Percentiles rank a stretch among this genome's conserved stretches.
These are phyloP conservation scores for Earliella scabrosa DNA, from an alignment of 1,284 basidiomycete species.

Conservation along the genomic window DNA sequence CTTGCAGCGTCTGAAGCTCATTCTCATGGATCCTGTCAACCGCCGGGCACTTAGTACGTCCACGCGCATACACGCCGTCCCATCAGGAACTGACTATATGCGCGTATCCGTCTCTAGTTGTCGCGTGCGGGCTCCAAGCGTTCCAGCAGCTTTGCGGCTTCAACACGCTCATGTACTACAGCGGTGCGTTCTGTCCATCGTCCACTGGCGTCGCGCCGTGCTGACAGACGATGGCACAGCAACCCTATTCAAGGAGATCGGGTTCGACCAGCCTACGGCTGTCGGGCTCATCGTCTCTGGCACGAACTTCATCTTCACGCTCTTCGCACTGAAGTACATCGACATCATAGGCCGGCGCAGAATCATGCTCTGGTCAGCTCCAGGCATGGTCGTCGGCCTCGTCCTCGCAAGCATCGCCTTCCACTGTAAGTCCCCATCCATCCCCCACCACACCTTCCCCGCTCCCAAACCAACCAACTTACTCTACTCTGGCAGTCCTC, in stretches of 20 bases:
- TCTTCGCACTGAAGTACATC: constrained; percentile 82
- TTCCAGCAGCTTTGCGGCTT: constrained; percentile 83
- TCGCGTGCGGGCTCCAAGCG: constrained; percentile 81
- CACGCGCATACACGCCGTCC: not conserved
- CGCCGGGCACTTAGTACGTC: constrained; percentile 72
- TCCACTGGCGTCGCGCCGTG: not conserved
- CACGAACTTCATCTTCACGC: constrained; percentile 84
- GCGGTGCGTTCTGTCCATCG: constrained; percentile 36
- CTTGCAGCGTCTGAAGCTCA: constrained; percentile 55
- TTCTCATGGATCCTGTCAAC: constrained; percentile 62
- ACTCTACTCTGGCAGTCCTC: constrained; percentile 50
- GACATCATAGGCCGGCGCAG: constrained; percentile 78
- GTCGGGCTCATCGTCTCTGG: constrained; percentile 80
- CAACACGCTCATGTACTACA: constrained; percentile 73
- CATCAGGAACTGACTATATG: not conserved
- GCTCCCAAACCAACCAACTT: not conserved
- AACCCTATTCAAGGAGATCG: constrained; percentile 80
- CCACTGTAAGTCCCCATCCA: constrained; percentile 58
- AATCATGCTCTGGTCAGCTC: constrained; percentile 80
- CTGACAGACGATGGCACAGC: constrained; percentile 36
- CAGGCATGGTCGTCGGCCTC: constrained; percentile 78
- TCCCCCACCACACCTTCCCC: not conserved
- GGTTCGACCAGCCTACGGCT: constrained; percentile 81
- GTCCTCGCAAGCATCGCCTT: constrained; percentile 76
- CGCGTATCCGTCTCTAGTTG: constrained; percentile 46